Conservation (phyloP, 2,329 filamentous ascomycete genomes). For the Ambrosiella cleistominuta region DNA sequence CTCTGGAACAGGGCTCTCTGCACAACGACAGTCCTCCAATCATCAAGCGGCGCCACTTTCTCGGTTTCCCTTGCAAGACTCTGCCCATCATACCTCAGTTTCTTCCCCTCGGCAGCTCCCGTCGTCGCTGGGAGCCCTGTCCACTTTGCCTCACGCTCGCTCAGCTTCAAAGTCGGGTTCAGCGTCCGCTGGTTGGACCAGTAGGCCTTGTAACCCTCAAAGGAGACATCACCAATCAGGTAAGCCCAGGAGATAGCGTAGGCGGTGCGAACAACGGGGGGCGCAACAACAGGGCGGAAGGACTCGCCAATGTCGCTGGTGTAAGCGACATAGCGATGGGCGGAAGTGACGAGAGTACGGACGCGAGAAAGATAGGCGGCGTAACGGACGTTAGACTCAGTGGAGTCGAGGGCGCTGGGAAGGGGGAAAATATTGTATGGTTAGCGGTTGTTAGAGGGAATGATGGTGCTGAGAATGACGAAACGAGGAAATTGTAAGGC, state of each 20-base stretch:
- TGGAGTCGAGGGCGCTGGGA: conserved; percentile 46
- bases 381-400: conserved; percentile 73
- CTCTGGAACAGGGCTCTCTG: conserved; percentile 83
- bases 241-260: conserved; percentile 92
- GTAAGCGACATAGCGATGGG: conserved; percentile 92
- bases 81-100: conserved; percentile 6
- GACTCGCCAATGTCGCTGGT: conserved; percentile 93
- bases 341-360: conserved; percentile 72
- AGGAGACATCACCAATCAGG: conserved; percentile 70
- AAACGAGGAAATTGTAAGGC: too few species aligned
- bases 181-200: conserved; percentile 62
- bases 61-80: conserved; percentile 19
- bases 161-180: conserved; percentile 46
- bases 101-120: conserved; percentile 5
- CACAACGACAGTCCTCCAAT: conserved; percentile 79
- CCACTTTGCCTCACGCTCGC: conserved; percentile 29
- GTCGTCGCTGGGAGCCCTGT: conserved; percentile 25
- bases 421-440: background rate
- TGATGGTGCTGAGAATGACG: background rate
- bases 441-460: background rate
- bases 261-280: conserved; percentile 59
- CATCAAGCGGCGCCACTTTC: conserved; percentile 54
- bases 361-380: conserved; percentile 78
- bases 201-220: conserved; percentile 94
- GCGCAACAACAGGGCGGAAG: conserved; percentile 83